Percentiles rank a stretch among this genome's conserved stretches.
phyloP scores from a whole-genome alignment of 169 alveolate genomes.

The Perkinsus chesapeaki region DNA sequence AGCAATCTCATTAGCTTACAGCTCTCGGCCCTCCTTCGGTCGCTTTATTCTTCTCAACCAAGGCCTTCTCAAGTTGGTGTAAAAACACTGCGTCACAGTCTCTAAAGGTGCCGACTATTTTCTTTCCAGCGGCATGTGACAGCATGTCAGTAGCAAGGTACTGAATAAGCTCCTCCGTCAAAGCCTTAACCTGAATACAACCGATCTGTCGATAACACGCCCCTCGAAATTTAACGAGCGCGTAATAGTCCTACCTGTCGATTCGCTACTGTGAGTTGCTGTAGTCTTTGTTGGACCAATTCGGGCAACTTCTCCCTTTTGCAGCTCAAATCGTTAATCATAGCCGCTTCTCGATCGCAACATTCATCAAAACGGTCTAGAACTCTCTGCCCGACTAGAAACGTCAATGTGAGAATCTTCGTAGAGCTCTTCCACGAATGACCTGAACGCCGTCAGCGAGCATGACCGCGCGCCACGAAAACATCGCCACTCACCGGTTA shows the following conservation, averaged over 20 bases:
- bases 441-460: background rate
- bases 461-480: background rate
- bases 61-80: background rate
- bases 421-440: background rate
- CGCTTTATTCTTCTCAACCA: background rate
- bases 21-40: background rate
- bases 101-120: background rate
- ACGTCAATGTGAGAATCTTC: background rate
- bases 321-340: background rate
- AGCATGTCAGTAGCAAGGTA: background rate
- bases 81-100: background rate
- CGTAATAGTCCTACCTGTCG: background rate
- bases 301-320: background rate
- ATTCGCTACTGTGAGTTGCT: background rate
- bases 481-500: background rate
- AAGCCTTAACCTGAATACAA: background rate
- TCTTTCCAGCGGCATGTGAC: background rate
- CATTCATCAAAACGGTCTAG: background rate
- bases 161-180: background rate
- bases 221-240: too few relatives aligned
- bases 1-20: too few relatives aligned
- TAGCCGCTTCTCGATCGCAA: background rate
- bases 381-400: background rate
- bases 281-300: background rate
- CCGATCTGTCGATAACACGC: background rate